These are phyloP conservation scores for Xylariaceae sp. DNA, from an alignment of 2,329 filamentous ascomycete genomes.

Conservation along the genomic window DNA sequence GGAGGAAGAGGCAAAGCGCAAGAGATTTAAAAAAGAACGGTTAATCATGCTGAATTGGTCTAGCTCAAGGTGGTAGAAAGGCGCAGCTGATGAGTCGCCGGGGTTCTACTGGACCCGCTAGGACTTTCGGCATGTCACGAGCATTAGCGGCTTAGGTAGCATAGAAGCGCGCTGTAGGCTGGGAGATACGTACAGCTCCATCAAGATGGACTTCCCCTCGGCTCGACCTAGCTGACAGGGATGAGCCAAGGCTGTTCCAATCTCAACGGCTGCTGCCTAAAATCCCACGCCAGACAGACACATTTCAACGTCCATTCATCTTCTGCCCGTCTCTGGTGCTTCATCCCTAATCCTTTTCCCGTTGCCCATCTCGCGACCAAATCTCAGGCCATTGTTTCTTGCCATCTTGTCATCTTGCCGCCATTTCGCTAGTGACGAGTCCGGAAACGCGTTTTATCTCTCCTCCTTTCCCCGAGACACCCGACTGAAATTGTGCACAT, in stretches of 20 bases:
- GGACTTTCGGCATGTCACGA: constrained; percentile 36
- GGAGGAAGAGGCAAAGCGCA: constrained; percentile 19
- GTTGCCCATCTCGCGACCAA: constrained; percentile 4
- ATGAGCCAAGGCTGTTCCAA: constrained; percentile 34
- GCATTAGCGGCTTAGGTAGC: constrained; percentile 30
- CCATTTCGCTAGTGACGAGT: constrained; percentile 16
- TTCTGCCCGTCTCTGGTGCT: constrained; percentile 23
- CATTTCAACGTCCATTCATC: constrained; percentile 34
- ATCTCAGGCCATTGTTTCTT: constrained; percentile 19
- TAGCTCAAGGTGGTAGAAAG: constrained; percentile 36
- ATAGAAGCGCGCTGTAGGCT: not conserved
- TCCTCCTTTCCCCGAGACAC: constrained; percentile 17
- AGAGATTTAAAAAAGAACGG: too few relatives aligned
- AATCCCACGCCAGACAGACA: constrained; percentile 34
- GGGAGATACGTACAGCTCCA: constrained; percentile 16
- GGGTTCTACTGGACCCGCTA: constrained; percentile 35
- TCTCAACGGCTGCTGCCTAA: constrained; percentile 43
- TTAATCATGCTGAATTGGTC: constrained; percentile 10
- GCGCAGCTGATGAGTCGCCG: constrained; percentile 36
- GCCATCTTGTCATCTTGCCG: constrained; percentile 6
- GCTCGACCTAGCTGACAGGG: constrained; percentile 24
- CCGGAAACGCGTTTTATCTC: constrained; percentile 24
- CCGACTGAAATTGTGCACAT: constrained; percentile 18
- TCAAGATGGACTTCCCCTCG: constrained; percentile 19
- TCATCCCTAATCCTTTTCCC: constrained; percentile 22